Evolutionary conservation across 2,329 filamentous ascomycete genomes (phyloP), one percentile per base, ranked within the genome.

Genomic region (Truncatella angustata): DNA sequence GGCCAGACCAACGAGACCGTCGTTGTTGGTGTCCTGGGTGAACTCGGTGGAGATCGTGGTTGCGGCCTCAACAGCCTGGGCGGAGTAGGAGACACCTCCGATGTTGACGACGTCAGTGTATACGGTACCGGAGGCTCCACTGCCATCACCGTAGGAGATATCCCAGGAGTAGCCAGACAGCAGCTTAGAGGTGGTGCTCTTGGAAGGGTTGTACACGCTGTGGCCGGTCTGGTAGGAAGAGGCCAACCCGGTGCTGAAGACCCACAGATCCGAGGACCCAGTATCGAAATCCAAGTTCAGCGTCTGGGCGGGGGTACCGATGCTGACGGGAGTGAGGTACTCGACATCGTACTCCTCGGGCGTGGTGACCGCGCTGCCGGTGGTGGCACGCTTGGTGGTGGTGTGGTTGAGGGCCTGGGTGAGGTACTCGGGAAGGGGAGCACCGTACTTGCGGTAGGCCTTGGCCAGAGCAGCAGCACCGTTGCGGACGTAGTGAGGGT

Each of bases 381-480:
- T 44, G 20, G 26, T 67, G 44, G 56, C 56, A 36, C 66, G 63
- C 58, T 62, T 64, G 24, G 49, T 52, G 32, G 57, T 51, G 44
- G 49, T 42, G 23, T 54, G 51, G 46, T 63, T 56, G 7, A 70
- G 56, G 10, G 63, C 64, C 12, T 40, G 45, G 26, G 54, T 55
- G 9, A 73, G 63, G 20, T 61, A 59, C 20, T 58, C 55, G 3
- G 71, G 70, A 2, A 74, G 48, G 3, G 65, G 53, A 9, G 58
- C 60, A 43, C 67, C 63, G 40, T 67, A 73, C 62, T 75, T 74
- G 55, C 48, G 51, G 60, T 73, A 73, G 30, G 64, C 63, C 48
- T 64, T 67, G 59, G 67, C 69, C 16, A 73, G 61, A 1, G 68
- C 66, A 4, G 64, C 53, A 6, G 66, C 65, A 5, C 71, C 71